A percentile compares a stretch with the other conserved stretches of the same genome.
phyloP scores from a whole-genome alignment of 2,329 filamentous ascomycete species.

The Venturia nashicola region DNA sequence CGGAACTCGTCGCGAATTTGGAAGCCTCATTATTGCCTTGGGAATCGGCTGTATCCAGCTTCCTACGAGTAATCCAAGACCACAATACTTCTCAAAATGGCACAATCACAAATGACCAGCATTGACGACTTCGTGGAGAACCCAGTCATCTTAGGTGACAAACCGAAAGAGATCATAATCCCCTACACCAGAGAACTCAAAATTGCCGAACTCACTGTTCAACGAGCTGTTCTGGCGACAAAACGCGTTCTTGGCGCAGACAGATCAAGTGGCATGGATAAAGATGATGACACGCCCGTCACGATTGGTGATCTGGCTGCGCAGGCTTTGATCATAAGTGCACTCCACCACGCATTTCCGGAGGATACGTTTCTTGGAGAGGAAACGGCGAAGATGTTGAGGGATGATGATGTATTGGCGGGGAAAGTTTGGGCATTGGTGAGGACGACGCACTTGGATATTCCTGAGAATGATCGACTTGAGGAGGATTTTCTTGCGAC shows the following conservation, averaged over 20 bases:
- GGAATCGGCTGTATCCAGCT: background rate
- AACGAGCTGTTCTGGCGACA: slow-evolving; percentile 45
- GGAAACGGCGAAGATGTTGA: slow-evolving; percentile 76
- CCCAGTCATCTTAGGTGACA: background rate
- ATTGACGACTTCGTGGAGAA: background rate
- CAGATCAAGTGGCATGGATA: slow-evolving; percentile 39
- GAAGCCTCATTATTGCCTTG: background rate
- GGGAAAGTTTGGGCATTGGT: slow-evolving; percentile 59
- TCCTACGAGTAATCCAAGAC: background rate
- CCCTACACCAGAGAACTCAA: slow-evolving; percentile 16
- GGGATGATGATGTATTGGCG: slow-evolving; percentile 55
- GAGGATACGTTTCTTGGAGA: slow-evolving; percentile 85
- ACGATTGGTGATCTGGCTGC: slow-evolving; percentile 91
- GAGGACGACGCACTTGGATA: slow-evolving; percentile 22
- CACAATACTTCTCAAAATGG: background rate
- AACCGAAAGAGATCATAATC: background rate
- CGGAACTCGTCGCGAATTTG: background rate
- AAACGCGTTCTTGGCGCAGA: slow-evolving; percentile 33
- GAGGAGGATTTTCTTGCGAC: slow-evolving; percentile 19
- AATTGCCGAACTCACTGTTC: slow-evolving; percentile 31
- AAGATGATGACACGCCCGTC: slow-evolving; percentile 91
- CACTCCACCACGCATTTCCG: slow-evolving; percentile 85
- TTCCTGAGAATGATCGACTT: slow-evolving; percentile 17
- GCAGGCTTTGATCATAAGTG: slow-evolving; percentile 88
- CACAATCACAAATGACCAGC: background rate